Base-by-base conservation (phyloP, 345 rosid genomes). In the Hypericum perforatum region DNA sequence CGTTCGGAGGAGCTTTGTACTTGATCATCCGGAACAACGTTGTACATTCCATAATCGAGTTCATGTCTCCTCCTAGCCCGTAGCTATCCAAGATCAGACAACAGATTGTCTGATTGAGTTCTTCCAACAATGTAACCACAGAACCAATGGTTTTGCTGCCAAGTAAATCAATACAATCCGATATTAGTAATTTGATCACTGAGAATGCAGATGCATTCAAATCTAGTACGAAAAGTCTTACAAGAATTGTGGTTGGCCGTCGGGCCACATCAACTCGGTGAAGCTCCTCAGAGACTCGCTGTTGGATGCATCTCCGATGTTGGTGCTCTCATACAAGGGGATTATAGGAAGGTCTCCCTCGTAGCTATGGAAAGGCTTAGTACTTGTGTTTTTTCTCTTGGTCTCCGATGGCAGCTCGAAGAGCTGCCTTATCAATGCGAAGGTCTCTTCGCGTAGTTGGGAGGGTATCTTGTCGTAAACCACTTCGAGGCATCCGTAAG, bases 261-360 rank as follows among this genome's bases (percentile, higher is more conserved):
- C 4, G 6, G 65, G 53, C 58, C 58, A 61, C 52, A 61, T 53
- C 3, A 57, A 41, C 0, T 43, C 6, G 0, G 41, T 11, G 9
- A 57, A 63, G 57, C 11, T 14, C 15, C 12, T 39, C 36, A 63
- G 61, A 4, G 46, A 43, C 6, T 50, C 57, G n/a, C n/a, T 37
- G 43, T 50, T 63, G 51, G 61, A 56, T n/a, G 43, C 67, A 38
- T 51, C 57, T 37, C 43, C 57, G 6, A 63, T 32, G n/a, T 61
- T 47, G 10, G 39, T 50, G 49, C 62, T 49, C 39, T 63, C 62
- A 13, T 57, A 57, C 41, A 56, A 16, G 6, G 54, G 41, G 29
- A 3, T 13, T 5, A 11, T 0, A 5, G 32, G 32, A 22, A 22
- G 4, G 32, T 22, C 32, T 22, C 32, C 32, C 32, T 3, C 38